A percentile compares a stretch with the other conserved stretches of the same genome.
phyloP scores from a whole-genome alignment of 495 filamentous ascomycete species.

The Aspergillus diversus region DNA sequence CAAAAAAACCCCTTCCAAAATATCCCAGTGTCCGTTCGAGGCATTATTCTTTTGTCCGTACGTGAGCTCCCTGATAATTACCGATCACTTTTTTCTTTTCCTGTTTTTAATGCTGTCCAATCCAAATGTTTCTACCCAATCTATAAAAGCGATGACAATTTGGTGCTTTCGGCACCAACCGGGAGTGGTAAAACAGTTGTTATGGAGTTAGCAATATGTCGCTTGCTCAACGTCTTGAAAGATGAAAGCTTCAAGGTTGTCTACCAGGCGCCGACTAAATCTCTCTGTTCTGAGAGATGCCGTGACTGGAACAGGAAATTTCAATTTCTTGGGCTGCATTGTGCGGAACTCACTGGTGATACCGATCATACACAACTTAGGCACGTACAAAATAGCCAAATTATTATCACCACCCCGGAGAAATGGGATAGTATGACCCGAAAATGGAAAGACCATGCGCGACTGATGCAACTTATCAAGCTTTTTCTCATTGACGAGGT shows the following conservation, averaged over 20 bases:
- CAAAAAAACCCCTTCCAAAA: conserved; percentile 28
- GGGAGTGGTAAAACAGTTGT: conserved; percentile 93
- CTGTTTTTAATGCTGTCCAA: conserved; percentile 88
- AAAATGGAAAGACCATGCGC: conserved; percentile 90
- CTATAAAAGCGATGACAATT: conserved; percentile 76
- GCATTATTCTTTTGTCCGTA: conserved; percentile 74
- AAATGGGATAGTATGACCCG: conserved; percentile 99
- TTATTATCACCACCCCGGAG: conserved; percentile 96
- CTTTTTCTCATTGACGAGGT: conserved; percentile 96
- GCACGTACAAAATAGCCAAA: conserved; percentile 77
- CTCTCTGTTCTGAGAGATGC: conserved; percentile 81
- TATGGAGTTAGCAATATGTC: conserved; percentile 90
- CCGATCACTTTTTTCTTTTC: conserved; percentile 75
- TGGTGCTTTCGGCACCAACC: conserved; percentile 89
- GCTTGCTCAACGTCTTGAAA: conserved; percentile 62
- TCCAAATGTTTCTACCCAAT: conserved; percentile 80
- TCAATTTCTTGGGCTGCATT: conserved; percentile 69
- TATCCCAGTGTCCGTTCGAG: conserved; percentile 54
- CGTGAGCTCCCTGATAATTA: conserved; percentile 77
- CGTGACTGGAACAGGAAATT: conserved; percentile 91
- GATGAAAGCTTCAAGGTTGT: conserved; percentile 85
- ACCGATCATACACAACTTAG: conserved; percentile 75
- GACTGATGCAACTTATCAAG: conserved; percentile 81
- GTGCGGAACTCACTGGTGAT: conserved; percentile 90
- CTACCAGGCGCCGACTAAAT: conserved; percentile 94